Percentiles rank a stretch among this genome's conserved stretches.
These are phyloP conservation scores for Fusarium mangiferae DNA, from an alignment of 2,329 filamentous ascomycete species.

Conservation along the genomic window DNA sequence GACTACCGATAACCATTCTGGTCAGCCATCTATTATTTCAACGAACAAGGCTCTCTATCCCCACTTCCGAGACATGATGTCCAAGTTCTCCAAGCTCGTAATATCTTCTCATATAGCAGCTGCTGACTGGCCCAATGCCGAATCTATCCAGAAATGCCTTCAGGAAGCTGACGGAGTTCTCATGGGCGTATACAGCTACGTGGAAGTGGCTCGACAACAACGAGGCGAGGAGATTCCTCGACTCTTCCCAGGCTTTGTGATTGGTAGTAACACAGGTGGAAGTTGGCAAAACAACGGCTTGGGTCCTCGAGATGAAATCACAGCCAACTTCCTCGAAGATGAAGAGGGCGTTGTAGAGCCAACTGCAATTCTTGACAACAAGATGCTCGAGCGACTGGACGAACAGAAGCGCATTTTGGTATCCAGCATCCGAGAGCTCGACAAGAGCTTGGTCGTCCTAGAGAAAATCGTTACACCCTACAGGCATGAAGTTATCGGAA, in stretches of 20 bases:
- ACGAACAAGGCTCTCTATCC: constrained; percentile 97
- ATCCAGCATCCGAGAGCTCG: constrained; percentile 86
- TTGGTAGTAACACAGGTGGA: constrained; percentile 83
- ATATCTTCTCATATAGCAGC: constrained; percentile 98
- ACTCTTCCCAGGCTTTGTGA: constrained; percentile 92
- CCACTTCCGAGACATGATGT: constrained; percentile 99
- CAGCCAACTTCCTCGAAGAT: constrained; percentile 88
- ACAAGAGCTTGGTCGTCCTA: constrained; percentile 80
- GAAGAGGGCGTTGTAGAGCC: constrained; percentile 79
- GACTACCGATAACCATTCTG: constrained; percentile 98
- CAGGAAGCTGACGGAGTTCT: constrained; percentile 98
- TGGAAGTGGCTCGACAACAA: constrained; percentile 93
- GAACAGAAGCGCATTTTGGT: constrained; percentile 86
- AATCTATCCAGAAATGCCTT: constrained; percentile 93
- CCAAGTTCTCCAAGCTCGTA: constrained; percentile 98
- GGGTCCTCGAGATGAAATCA: constrained; percentile 73
- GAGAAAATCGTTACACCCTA: constrained; percentile 85
- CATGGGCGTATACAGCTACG: constrained; percentile 93
- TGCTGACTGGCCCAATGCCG: constrained; percentile 92
- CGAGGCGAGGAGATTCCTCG: constrained; percentile 92
- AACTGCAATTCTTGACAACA: constrained; percentile 77
- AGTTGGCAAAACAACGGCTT: constrained; percentile 84
- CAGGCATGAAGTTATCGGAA: constrained; percentile 82
- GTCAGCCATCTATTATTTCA: constrained; percentile 98
- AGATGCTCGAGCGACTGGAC: constrained; percentile 83